Evolutionary conservation across 371 early-diverging fungal species (phyloP).

Genomic region (Apophysomyces variabilis): DNA sequence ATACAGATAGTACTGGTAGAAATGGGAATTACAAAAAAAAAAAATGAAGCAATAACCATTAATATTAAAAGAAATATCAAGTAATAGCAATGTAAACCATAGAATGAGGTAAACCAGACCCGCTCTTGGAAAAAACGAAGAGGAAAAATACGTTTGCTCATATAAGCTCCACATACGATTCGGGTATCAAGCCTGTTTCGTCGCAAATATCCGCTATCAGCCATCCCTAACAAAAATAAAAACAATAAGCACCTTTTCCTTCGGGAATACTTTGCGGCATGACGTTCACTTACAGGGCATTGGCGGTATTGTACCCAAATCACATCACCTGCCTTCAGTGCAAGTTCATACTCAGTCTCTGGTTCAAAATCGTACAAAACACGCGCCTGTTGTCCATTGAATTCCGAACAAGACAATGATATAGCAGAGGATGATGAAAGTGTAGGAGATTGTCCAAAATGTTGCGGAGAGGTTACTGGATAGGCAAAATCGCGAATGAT

Average conservation of each 20-base stretch:
- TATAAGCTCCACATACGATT: slow-evolving; percentile 67
- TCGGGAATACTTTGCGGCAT: slow-evolving; percentile 1
- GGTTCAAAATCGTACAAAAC: slow-evolving; percentile 78
- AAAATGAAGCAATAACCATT: not conserved
- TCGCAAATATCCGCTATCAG: slow-evolving; percentile 65
- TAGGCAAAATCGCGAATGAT: slow-evolving; percentile 76
- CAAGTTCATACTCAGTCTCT: slow-evolving; percentile 67
- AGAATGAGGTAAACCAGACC: slow-evolving; percentile 6
- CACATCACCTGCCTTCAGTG: slow-evolving; percentile 64
- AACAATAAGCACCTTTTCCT: not conserved
- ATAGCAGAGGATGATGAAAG: slow-evolving; percentile 22
- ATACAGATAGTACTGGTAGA: not conserved
- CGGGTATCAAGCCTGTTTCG: slow-evolving; percentile 71
- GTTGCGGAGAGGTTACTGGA: slow-evolving; percentile 59
- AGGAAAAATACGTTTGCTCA: slow-evolving; percentile 12
- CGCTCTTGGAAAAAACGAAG: not conserved
- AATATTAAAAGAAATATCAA: not conserved
- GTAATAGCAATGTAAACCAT: not conserved
- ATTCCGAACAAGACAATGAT: slow-evolving; percentile 35
- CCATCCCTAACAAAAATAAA: slow-evolving; percentile 56
- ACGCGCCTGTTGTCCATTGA: slow-evolving; percentile 50
- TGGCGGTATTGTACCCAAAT: slow-evolving; percentile 67
- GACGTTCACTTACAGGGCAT: slow-evolving; percentile 43
- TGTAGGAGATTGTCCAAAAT: slow-evolving; percentile 50
- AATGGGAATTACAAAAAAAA: not conserved